Evolutionary conservation across 371 early-diverging fungal genomes (phyloP).

Genomic region (Rhizopus arrhizus): DNA sequence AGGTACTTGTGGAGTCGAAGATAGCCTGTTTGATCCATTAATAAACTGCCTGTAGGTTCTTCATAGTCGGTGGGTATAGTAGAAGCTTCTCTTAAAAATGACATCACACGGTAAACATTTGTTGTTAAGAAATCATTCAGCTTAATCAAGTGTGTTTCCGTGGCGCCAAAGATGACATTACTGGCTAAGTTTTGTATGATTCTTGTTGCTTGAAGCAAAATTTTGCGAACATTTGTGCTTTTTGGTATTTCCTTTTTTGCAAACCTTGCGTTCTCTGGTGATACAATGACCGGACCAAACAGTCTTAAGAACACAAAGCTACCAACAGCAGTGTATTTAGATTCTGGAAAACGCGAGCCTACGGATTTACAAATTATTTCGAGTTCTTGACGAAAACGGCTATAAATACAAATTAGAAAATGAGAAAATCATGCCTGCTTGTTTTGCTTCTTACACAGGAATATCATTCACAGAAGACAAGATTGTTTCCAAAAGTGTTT

Average conservation of each 20-base stretch:
- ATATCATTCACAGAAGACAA: constrained; percentile 66
- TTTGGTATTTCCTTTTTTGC: constrained; percentile 38
- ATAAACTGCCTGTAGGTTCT: constrained; percentile 8
- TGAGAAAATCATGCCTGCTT: not conserved
- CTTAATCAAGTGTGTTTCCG: constrained; percentile 87
- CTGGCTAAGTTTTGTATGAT: constrained; percentile 94
- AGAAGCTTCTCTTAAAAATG: constrained; percentile 61
- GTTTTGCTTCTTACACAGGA: constrained; percentile 50
- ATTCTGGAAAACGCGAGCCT: constrained; percentile 78
- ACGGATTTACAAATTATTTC: constrained; percentile 77
- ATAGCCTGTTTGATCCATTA: constrained; percentile 59
- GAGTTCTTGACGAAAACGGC: constrained; percentile 77
- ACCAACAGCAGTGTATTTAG: constrained; percentile 85
- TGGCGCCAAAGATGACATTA: constrained; percentile 89
- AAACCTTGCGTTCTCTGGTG: constrained; percentile 72
- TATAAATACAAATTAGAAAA: constrained; percentile 33
- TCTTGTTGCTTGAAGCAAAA: constrained; percentile 87
- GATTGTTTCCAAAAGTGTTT: constrained; percentile 81
- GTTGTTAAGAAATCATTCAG: constrained; percentile 82
- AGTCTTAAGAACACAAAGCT: constrained; percentile 93
- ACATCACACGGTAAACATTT: constrained; percentile 68
- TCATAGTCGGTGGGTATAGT: constrained; percentile 15
- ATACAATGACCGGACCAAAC: constrained; percentile 90
- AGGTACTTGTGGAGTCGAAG: constrained; percentile 69
- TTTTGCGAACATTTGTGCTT: constrained; percentile 63